Base-by-base conservation (phyloP, 108 stramenopile species). In the Pseudonitzschia delicatissima region DNA sequence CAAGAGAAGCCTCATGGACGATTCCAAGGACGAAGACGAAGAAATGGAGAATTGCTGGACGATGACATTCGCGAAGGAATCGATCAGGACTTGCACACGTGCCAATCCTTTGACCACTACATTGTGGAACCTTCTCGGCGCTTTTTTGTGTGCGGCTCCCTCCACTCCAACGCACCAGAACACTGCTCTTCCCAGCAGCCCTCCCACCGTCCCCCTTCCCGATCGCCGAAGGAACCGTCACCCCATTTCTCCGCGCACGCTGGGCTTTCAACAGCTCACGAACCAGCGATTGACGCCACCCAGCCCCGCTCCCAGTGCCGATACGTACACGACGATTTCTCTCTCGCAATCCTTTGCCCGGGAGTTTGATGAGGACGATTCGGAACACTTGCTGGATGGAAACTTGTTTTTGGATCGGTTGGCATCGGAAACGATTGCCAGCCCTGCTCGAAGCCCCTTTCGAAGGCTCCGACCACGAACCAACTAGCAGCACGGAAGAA, bases 271-370 rank as follows among this genome's bases (percentile, higher is more conserved):
- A n/a, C n/a, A n/a, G n/a, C n/a, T n/a, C n/a, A 42, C 40, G 15
- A 42, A 15, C 11, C 11, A 11, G 15, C n/a, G 48, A 27, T n/a
- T 3, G 26, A 33, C 53, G 1, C 53, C 53, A 28, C 53, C 53
- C 29, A 55, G 53, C 33, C 53, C 53, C n/a, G 6, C 53, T 15
- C 53, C 29, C 4, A 55, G 53, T 33, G 53, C 32, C 33, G 53
- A 55, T 55, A 55, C 53, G 26, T 55, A 55, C 53, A 55, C 53
- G 31, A 55, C 53, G 11, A 33, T 55, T 33, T 55, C 53, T 27
- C 33, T 55, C 32, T 33, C 32, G 29, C 29, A 32, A 12, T 28
- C 26, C 11, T 55, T 33, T 33, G 53, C 53, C 29, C 28, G n/a
- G 53, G 53, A 55, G n/a, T 55, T 55, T 27, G 53, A 55, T 5